Conservation (phyloP, 257 asterid genomes). For the Capsicum chinense region DNA sequence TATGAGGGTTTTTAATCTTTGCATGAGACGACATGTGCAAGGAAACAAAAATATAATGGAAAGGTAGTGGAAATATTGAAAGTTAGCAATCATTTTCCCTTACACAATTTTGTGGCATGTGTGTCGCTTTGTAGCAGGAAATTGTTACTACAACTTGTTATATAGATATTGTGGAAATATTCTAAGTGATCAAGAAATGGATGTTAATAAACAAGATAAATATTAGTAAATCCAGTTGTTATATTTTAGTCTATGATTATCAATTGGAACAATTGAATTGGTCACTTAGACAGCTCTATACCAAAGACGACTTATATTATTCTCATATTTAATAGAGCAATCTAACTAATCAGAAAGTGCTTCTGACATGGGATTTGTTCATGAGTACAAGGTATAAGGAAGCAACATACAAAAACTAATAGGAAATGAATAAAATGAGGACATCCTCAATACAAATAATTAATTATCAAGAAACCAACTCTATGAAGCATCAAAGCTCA, state of each 20-base stretch:
- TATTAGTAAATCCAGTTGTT: not conserved
- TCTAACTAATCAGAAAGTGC: too few relatives aligned
- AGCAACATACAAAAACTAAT: too few relatives aligned
- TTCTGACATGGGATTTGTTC: too few relatives aligned
- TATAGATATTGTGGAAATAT: not conserved
- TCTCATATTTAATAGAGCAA: too few relatives aligned
- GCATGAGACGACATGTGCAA: not conserved
- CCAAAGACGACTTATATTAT: not conserved
- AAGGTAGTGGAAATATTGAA: not conserved
- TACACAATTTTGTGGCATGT: not conserved
- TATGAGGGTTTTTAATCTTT: not conserved
- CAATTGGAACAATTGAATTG: not conserved
- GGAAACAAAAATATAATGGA: not conserved
- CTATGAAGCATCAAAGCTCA: not conserved
- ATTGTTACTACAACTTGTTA: not conserved
- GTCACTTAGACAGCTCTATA: not conserved
- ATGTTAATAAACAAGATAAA: not conserved
- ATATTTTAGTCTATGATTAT: not conserved
- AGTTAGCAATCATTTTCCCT: not conserved
- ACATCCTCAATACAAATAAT: not conserved
- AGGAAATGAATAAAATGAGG: not conserved
- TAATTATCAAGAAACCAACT: not conserved
- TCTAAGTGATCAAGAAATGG: not conserved
- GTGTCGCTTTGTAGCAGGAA: not conserved
- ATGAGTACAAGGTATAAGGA: too few relatives aligned